Evolutionary conservation across 2,329 filamentous ascomycete genomes (phyloP), one percentile per base, ranked within the genome.

Genomic region (Tolypocladium tundrense): DNA sequence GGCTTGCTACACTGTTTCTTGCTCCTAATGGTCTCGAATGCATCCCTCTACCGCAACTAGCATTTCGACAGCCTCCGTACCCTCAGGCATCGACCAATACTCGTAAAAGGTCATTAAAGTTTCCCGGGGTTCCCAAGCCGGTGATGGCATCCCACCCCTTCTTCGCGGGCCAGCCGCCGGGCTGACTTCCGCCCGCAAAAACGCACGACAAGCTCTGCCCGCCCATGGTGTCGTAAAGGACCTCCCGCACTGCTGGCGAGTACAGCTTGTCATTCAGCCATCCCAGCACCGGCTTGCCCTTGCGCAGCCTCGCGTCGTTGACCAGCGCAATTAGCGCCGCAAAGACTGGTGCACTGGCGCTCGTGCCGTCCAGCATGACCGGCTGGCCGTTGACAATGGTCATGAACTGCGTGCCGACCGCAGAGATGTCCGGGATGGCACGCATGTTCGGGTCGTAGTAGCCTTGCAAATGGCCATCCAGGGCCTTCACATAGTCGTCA

Each of bases 361-460:
- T 79, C 14, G 79, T 81, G 13, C 79, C 79, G 53, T 70, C 63
- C 2, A 77, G 66, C 2, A 61, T 60, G 0, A 56, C 43, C 6
- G 66, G 58, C 16, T 57, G 54, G 9, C 72, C 73, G 7, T 66
- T 65, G 19, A 69, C 61, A 3, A 72, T 58, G 41, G 75, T 72
- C 8, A 68, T 61, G 58, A 86, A 87, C 60, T 83, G 80, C 9
- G 81, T 81, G 1, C 85, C 79, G 27, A 89, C 76, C 4, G 75
- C 78, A 4, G 78, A 73, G 31, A 83, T 70, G 62, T 83, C 80
- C 0, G 81, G 81, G 24, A 77, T 73, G 1, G 73, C 80, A 5
- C 81, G 73, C 42, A 78, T 79, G 3, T 64, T 69, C 0, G 65
- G 59, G 62, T 81, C 75, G 67, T 78, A 81, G 56, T 75, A 69